A percentile compares a stretch with the other conserved stretches of the same genome.
These are phyloP conservation scores for Paraconiothyrium sp. DNA, from an alignment of 2,329 filamentous ascomycete species.

Conservation along the genomic window DNA sequence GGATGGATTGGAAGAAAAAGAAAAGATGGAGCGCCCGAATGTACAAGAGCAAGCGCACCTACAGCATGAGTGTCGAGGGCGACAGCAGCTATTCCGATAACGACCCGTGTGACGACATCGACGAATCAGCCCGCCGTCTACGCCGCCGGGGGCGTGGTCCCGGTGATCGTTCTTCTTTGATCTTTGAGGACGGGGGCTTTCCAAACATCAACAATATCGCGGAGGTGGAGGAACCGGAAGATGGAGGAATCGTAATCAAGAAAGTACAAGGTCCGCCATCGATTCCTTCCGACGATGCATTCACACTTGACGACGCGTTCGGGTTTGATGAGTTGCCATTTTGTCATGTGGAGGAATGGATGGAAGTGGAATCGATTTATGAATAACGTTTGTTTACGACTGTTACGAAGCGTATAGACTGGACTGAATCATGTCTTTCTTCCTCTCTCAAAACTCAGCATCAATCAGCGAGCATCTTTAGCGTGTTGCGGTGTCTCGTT, in stretches of 20 bases:
- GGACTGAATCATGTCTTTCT: constrained; percentile 7
- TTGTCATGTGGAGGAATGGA: constrained; percentile 40
- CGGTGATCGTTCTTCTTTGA: constrained; percentile 47
- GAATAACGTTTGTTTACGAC: constrained; percentile 13
- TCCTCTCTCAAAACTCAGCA: constrained; percentile 4
- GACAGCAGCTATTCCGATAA: constrained; percentile 55
- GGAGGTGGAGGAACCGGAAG: constrained; percentile 51
- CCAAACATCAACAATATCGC: constrained; percentile 46
- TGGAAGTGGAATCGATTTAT: constrained; percentile 26
- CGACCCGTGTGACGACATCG: constrained; percentile 53
- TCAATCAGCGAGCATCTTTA: constrained; percentile 23
- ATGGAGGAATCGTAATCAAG: constrained; percentile 37
- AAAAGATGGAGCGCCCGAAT: constrained; percentile 54
- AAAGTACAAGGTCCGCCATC: constrained; percentile 48
- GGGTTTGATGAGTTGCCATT: constrained; percentile 51
- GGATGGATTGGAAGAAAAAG: constrained; percentile 48
- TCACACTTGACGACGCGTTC: constrained; percentile 50
- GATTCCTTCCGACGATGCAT: constrained; percentile 50
- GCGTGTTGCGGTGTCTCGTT: constrained; percentile 18
- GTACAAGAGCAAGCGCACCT: constrained; percentile 54
- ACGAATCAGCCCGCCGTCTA: constrained; percentile 52
- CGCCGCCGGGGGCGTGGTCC: constrained; percentile 54
- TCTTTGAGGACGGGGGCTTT: constrained; percentile 52
- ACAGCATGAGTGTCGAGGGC: constrained; percentile 57
- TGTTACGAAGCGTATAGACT: constrained; percentile 15